These are phyloP conservation scores for Stellera chamaejasme DNA, from an alignment of 345 rosid species.

Conservation along the genomic window DNA sequence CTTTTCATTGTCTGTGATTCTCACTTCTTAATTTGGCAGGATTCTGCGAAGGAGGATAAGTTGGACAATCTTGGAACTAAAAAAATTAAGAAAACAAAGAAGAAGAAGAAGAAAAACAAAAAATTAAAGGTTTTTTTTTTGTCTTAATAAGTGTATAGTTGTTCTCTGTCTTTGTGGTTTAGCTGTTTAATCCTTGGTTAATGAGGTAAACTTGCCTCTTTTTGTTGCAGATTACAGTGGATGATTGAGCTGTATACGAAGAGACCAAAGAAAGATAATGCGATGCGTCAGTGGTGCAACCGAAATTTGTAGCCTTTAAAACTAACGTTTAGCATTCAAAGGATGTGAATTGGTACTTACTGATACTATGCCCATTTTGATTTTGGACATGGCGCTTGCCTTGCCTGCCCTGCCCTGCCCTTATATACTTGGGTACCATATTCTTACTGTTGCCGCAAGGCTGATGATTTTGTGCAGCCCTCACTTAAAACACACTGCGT, in stretches of 20 bases:
- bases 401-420: too few relatives aligned
- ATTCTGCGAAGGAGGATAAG: constrained; percentile 27
- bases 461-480: too few relatives aligned
- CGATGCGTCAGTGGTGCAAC: not conserved
- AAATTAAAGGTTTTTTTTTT: constrained; percentile 30
- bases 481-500: too few relatives aligned
- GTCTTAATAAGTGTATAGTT: not conserved
- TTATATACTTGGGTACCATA: too few relatives aligned
- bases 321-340: too few relatives aligned
- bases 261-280: constrained; percentile 30
- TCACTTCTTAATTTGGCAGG: constrained; percentile 19
- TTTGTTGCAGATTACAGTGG: constrained; percentile 24
- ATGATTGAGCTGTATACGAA: constrained; percentile 17
- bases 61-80: constrained; percentile 26
- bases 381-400: too few relatives aligned
- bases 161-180: constrained; percentile 12
- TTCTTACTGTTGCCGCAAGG: too few relatives aligned
- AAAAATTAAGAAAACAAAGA: constrained; percentile 33
- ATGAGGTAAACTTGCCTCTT: constrained; percentile 4
- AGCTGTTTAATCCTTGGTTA: constrained; percentile 8
- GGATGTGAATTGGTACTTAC: too few relatives aligned
- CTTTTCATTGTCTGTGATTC: constrained; percentile 9
- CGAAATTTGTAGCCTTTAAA: not conserved
- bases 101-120: constrained; percentile 34
- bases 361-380: not conserved